phyloP scores from a whole-genome alignment of 495 filamentous ascomycete species.

The Penicillium malachiteum region DNA sequence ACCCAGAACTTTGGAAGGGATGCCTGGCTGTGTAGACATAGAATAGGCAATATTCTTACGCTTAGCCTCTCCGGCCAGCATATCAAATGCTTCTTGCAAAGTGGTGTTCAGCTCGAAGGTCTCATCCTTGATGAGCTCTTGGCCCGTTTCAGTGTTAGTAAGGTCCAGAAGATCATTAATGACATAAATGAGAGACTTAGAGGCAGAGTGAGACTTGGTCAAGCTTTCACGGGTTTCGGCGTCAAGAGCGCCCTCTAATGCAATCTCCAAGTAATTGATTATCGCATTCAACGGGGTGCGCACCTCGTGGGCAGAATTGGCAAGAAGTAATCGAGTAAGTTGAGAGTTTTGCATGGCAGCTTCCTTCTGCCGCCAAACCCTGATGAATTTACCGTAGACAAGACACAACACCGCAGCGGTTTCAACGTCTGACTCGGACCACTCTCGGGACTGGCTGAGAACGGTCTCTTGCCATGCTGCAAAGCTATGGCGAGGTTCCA shows the following conservation, averaged over 20 bases:
- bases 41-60: slow-evolving; percentile 73
- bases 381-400: slow-evolving; percentile 88
- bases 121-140: slow-evolving; percentile 78
- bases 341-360: slow-evolving; percentile 78
- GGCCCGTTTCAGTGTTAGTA: slow-evolving; percentile 84
- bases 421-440: slow-evolving; percentile 63
- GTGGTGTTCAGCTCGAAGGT: slow-evolving; percentile 70
- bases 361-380: slow-evolving; percentile 93
- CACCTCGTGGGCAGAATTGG: slow-evolving; percentile 94
- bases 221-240: slow-evolving; percentile 85
- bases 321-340: slow-evolving; percentile 75
- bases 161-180: slow-evolving; percentile 95
- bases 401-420: slow-evolving; percentile 86
- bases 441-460: slow-evolving; percentile 38
- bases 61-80: slow-evolving; percentile 70
- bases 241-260: slow-evolving; percentile 80
- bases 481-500: slow-evolving; percentile 39
- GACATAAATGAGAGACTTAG: slow-evolving; percentile 90
- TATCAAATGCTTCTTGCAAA: slow-evolving; percentile 71
- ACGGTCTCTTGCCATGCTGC: slow-evolving; percentile 36
- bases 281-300: slow-evolving; percentile 93
- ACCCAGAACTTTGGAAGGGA: slow-evolving; percentile 71
- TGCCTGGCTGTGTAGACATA: slow-evolving; percentile 61
- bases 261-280: slow-evolving; percentile 95
- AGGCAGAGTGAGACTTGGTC: slow-evolving; percentile 76